Evolutionary conservation across 1,284 basidiomycete genomes (phyloP), one percentile per base, ranked within the genome.

Genomic region (Cryptococcus hybrid): DNA sequence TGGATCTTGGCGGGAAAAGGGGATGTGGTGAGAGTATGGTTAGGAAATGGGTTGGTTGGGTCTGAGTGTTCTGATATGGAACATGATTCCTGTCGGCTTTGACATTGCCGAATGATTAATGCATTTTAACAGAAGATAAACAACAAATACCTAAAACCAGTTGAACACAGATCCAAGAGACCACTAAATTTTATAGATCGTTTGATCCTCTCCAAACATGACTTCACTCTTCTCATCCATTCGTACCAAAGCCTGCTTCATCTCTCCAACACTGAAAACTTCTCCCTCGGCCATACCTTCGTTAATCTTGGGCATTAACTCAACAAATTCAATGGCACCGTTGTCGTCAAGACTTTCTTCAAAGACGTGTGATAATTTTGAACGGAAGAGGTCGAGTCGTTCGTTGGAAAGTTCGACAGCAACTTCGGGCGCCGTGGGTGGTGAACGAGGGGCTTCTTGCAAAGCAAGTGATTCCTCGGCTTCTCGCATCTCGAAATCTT

Each of bases 161-260:
- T 15, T 15, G 15, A 42, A 15, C 40, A 42, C 40, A 5, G 40
- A 5, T 11, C 15, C 12, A 42, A 42, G 5, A 39, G 34, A 44
- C 43, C 12, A 13, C 57, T 74, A 76, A 12, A 78, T 67, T 61
- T 73, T 73, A 65, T 78, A 78, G 55, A 92, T 83, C 54, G 88
- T 84, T 38, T 39, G 36, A 40, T 51, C 50, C 34, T 86, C 88
- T 45, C 89, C 89, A 66, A 92, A 83, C 90, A 97, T 92, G 65
- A 97, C 80, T 76, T 94, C 88, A 67, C 93, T 89, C 30, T 82
- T 83, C 45, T 89, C 86, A 52, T 85, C 83, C 94, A 98, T 97
- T 48, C 80, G 78, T 62, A 85, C 81, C 57, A 89, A 87, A 47
- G 88, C 87, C 57, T 82, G 81, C 18, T 83, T 85, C 6, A 89